These are phyloP conservation scores for Vigna angularis DNA, from an alignment of 306 rosid genomes.

Conservation along the genomic window DNA sequence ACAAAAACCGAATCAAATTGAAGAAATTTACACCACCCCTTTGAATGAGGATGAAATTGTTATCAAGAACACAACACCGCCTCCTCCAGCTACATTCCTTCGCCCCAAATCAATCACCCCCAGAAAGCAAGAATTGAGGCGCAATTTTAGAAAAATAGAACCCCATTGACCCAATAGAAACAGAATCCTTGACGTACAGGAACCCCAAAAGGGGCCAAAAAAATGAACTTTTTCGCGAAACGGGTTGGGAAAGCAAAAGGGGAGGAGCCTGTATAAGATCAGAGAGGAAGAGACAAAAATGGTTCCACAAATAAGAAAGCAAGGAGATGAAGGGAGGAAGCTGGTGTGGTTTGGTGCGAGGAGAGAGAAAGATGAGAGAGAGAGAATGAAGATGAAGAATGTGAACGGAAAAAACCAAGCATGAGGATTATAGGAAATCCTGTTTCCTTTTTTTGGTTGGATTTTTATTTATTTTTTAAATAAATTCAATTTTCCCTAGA, in stretches of 20 bases:
- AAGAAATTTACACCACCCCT: conserved; percentile 43
- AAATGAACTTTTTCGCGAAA: neutral
- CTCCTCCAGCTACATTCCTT: conserved; percentile 51
- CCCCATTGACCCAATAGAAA: conserved; percentile 45
- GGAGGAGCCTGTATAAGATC: conserved; percentile 43
- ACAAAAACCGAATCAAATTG: conserved; percentile 34
- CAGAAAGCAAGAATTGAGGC: conserved; percentile 30
- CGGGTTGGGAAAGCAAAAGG: conserved; percentile 17
- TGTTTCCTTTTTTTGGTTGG: conserved; percentile 20
- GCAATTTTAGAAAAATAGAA: conserved; percentile 27
- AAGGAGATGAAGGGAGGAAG: conserved; percentile 58
- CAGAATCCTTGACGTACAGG: conserved; percentile 26
- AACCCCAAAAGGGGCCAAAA: conserved; percentile 14
- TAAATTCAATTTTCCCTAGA: neutral
- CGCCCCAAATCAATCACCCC: conserved; percentile 41
- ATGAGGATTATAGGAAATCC: conserved; percentile 38
- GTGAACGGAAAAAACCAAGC: conserved; percentile 33
- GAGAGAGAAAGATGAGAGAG: conserved; percentile 45
- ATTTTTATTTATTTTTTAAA: neutral
- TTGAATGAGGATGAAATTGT: conserved; percentile 49
- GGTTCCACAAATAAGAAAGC: conserved; percentile 46
- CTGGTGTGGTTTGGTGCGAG: conserved; percentile 44
- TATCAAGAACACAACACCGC: conserved; percentile 34
- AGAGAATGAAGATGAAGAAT: conserved; percentile 25
- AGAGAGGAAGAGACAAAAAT: conserved; percentile 50